Base-by-base conservation (phyloP, 2,329 filamentous ascomycete species). In the Thelonectria blattea region DNA sequence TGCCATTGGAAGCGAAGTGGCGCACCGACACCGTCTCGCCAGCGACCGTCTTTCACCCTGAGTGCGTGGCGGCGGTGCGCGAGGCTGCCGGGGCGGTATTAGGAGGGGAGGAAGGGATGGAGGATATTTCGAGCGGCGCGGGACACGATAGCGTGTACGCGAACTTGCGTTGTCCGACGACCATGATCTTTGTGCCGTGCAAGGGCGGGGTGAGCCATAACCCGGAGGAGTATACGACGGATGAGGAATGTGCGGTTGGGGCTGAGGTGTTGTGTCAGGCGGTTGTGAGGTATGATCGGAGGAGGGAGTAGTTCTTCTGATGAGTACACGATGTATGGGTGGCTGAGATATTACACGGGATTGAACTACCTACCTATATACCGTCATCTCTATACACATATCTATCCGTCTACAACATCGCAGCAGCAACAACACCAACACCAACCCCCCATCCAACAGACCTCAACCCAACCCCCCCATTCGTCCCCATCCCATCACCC, bases 1-100 rank as follows among this genome's bases (percentile, higher is more conserved):
- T 64, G n/a, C 62, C 59, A 11, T 18, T 64, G 17, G 52, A 51
- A 1, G 15, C 62, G 7, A 17, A 85, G 14, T 90, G 88, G 80
- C 79, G 76, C 2, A 77, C 87, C 3, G 87, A 91, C 67, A 86
- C 86, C 46, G 79, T 86, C 53, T 84, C 79, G 2, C 81, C 83
- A 0, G 86, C 87, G 0, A 83, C 87, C 0, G 82, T 81, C 22
- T 92, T 92, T 72, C 81, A 91, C 63, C 74, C 81, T 1, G 85
- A 88, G 63, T 91, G 89, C 67, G 88, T 92, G 53, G 72, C 79
- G 5, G 88, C 87, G 20, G 87, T 91, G 2, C 79, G 83, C 58
- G 76, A 83, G 48, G 85, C 87, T 34, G 86, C 87, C 0, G 74
- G 74, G 41, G 81, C 80, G 3, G 76, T 87, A 8, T 83, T 86